A percentile compares a stretch with the other conserved stretches of the same genome.
Evolutionary conservation across 1,139 yeast species (phyloP).

Genomic region (Scheffersomyces lignicola): DNA sequence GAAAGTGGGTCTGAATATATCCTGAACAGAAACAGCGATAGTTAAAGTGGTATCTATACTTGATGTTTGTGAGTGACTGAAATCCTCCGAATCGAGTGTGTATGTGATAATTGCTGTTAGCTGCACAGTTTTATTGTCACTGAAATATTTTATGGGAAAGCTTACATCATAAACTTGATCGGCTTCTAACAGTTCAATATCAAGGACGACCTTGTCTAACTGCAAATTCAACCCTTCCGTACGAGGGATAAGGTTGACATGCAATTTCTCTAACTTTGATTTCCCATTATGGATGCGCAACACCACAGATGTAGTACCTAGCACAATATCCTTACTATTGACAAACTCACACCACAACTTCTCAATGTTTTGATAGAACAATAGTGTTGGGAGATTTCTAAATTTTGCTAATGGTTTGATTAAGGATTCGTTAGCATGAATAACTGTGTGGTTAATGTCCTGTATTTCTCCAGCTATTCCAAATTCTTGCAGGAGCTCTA

Average conservation of each 20-base stretch:
- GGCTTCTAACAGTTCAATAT: conserved; percentile 21
- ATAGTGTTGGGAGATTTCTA: conserved; percentile 1
- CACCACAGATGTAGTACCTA: conserved; percentile 22
- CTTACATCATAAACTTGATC: conserved; percentile 13
- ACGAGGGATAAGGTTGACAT: conserved; percentile 15
- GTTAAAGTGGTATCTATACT: conserved; percentile 52
- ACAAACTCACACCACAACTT: conserved; percentile 25
- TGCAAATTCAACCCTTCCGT: conserved; percentile 18
- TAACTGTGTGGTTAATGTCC: conserved; percentile 11
- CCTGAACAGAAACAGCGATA: conserved; percentile 75
- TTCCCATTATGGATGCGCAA: conserved; percentile 23
- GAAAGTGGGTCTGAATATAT: conserved; percentile 56
- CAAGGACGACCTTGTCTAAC: conserved; percentile 14
- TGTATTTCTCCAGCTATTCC: background rate
- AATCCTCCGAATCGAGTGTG: conserved; percentile 19
- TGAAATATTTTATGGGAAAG: conserved; percentile 24
- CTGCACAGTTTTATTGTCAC: conserved; percentile 27
- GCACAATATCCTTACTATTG: conserved; percentile 16
- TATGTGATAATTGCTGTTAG: conserved; percentile 35
- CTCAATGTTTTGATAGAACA: conserved; percentile 16
- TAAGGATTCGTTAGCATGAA: background rate
- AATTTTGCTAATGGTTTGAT: conserved; percentile 2
- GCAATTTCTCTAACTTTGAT: conserved; percentile 13
- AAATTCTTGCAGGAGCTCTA: conserved; percentile 14
- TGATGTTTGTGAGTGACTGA: conserved; percentile 24